Percentiles rank a stretch among this genome's conserved stretches.
phyloP scores from a whole-genome alignment of 2,329 filamentous ascomycete species.

The Lachnellula occidentalis region DNA sequence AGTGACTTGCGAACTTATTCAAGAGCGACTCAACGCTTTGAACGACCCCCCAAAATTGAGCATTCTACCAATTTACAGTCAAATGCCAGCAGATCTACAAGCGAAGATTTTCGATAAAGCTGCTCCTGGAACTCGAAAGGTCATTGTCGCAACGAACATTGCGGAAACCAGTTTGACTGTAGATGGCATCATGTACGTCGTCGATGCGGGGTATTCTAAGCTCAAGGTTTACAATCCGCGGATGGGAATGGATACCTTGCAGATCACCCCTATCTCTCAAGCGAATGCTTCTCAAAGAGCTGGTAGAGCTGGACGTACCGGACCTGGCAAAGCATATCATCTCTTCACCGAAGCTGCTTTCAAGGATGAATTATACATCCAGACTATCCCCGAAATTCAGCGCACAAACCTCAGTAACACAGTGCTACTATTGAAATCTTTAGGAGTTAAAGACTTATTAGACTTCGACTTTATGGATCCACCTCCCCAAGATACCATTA shows the following conservation, averaged over 20 bases:
- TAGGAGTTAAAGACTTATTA: conserved; percentile 87
- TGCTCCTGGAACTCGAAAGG: conserved; percentile 84
- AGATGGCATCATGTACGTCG: conserved; percentile 98
- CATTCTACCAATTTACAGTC: conserved; percentile 96
- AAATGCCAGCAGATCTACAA: conserved; percentile 97
- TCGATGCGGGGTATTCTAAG: conserved; percentile 93
- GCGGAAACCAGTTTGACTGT: conserved; percentile 97
- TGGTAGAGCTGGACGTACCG: conserved; percentile 88
- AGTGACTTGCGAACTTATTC: conserved; percentile 87
- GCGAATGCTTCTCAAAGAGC: conserved; percentile 92
- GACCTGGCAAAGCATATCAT: conserved; percentile 90
- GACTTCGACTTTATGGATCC: conserved; percentile 99
- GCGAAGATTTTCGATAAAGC: conserved; percentile 96
- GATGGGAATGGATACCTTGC: conserved; percentile 98
- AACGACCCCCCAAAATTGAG: conserved; percentile 94
- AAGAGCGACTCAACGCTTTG: conserved; percentile 78
- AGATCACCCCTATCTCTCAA: conserved; percentile 96
- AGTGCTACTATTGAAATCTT: conserved; percentile 85
- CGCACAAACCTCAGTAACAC: conserved; percentile 94
- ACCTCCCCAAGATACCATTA: conserved; percentile 94
- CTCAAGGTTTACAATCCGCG: conserved; percentile 98
- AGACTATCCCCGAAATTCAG: conserved; percentile 97
- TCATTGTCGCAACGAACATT: conserved; percentile 97
- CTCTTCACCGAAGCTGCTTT: conserved; percentile 92
- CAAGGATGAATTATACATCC: conserved; percentile 92